A percentile compares a stretch with the other conserved stretches of the same genome.
These are phyloP conservation scores for Apiotrichum gamsii DNA, from an alignment of 1,284 basidiomycete genomes.

Conservation along the genomic window DNA sequence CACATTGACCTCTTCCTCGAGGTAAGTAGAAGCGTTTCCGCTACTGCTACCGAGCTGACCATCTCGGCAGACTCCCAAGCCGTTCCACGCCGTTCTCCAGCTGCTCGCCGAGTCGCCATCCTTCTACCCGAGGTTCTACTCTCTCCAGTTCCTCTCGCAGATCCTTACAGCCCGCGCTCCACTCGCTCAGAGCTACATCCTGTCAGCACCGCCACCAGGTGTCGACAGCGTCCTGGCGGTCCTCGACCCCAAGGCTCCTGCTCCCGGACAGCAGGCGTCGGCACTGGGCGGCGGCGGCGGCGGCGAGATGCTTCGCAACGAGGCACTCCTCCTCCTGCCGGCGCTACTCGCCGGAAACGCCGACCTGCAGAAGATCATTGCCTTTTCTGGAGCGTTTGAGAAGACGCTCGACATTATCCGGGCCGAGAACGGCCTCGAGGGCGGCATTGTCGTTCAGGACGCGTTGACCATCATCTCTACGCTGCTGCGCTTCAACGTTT, in stretches of 20 bases:
- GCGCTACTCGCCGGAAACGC: conserved; percentile 76
- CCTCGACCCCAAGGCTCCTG: conserved; percentile 36
- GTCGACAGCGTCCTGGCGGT: conserved; percentile 43
- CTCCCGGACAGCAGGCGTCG: conserved; percentile 10
- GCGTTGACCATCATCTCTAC: conserved; percentile 78
- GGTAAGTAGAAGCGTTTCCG: conserved; percentile 10
- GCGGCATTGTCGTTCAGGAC: conserved; percentile 80
- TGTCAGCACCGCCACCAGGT: conserved; percentile 49
- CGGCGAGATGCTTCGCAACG: conserved; percentile 49
- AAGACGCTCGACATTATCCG: conserved; percentile 84
- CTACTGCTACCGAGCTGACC: neutral
- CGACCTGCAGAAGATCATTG: conserved; percentile 94
- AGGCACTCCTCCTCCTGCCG: conserved; percentile 76
- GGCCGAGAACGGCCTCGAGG: conserved; percentile 84
- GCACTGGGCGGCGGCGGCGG: conserved; percentile 39
- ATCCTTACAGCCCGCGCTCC: conserved; percentile 73
- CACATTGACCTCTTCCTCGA: conserved; percentile 48
- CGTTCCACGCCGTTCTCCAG: conserved; percentile 68
- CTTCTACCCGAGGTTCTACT: conserved; percentile 83
- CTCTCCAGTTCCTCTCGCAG: conserved; percentile 74
- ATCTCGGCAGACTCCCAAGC: conserved; percentile 50
- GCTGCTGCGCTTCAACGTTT: conserved; percentile 83
- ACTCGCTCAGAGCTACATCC: conserved; percentile 78
- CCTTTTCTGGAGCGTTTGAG: conserved; percentile 96
- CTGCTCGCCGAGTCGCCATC: conserved; percentile 56